Conservation (phyloP, 352 stramenopile species). For the Pythium aquatile region DNA sequence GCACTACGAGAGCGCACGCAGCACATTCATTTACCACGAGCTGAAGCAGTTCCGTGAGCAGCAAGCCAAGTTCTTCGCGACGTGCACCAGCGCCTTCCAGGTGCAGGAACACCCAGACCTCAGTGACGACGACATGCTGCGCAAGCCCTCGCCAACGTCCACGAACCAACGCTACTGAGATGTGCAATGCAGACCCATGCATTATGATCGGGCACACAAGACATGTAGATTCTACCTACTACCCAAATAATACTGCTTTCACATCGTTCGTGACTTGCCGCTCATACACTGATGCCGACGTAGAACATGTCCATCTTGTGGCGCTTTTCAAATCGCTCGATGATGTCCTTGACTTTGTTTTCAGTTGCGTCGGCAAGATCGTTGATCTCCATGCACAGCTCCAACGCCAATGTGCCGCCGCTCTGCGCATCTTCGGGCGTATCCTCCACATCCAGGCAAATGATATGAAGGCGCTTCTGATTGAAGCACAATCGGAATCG, state of each 20-base stretch:
- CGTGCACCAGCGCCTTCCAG: conserved; percentile 27
- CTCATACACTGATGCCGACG: conserved; percentile 16
- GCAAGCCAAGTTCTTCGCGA: conserved; percentile 31
- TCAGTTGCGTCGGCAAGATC: conserved; percentile 16
- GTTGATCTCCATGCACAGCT: conserved; percentile 34
- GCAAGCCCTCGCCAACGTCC: conserved; percentile 1
- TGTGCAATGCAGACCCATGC: neutral
- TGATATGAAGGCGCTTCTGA: conserved; percentile 38
- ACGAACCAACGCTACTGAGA: conserved; percentile 11
- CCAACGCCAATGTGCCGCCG: conserved; percentile 35
- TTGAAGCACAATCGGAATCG: conserved; percentile 27
- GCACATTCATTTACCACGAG: conserved; percentile 33
- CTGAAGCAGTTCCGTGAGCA: conserved; percentile 31
- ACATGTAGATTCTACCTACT: neutral
- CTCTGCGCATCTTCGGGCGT: conserved; percentile 38
- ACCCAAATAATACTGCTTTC: neutral
- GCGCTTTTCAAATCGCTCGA: conserved; percentile 23
- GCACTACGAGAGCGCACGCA: conserved; percentile 29
- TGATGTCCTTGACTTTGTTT: conserved; percentile 16
- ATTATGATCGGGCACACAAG: neutral
- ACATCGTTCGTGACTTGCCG: no score
- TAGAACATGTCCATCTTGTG: conserved; percentile 29
- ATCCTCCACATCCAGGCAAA: conserved; percentile 55
- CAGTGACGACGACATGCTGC: conserved; percentile 13
- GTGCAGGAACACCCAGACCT: conserved; percentile 28